Base-by-base conservation (phyloP, 805 yeast genomes). In the Candida nanaspora region DNA sequence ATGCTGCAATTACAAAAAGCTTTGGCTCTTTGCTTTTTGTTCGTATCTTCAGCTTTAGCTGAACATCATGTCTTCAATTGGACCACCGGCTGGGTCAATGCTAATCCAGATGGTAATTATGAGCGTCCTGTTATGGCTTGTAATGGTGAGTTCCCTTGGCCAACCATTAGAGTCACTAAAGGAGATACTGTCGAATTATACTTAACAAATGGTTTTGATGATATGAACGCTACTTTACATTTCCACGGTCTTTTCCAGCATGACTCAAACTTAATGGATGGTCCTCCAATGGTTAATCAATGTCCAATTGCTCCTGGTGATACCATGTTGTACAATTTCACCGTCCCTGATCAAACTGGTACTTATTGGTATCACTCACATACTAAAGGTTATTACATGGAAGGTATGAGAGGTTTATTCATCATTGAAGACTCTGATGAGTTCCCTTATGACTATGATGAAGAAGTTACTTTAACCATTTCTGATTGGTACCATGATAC, bases 351-450 rank as follows among this genome's bases (percentile, higher is more conserved):
- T 50, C 96, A 93, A 65, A 78, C 71, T 43, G 98, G 98, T 55
- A 76, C 95, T 16, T 93, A 71, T 72, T 93, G 98, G 98, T 93
- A 91, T 71, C 98, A 93, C 64, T 86, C 98, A 25, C 98, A 93
- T 66, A 78, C 89, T 28, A 63, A 72, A 19, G 91, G 89, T 51
- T 95, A 89, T 64, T 88, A 88, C 55, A 89, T 93, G 62, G 98
- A 93, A 59, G 98, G 98, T 59, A 74, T 84, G 78, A 74, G 88
- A 66, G 93, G 82, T 55, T 67, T 76, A 18, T 75, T 91, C 48
- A 72, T 93, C 49, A 81, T 93, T 52, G 85, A 80, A 49, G 78
- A 74, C 33, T 69, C 70, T 15, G 60, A 62, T n/a, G 73, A 72
- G 42, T 78, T 74, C 53, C 83, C 86, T 20, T 84, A 74, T 59